Conservation (phyloP, 331 rosid species). For the Malus hybrid region DNA sequence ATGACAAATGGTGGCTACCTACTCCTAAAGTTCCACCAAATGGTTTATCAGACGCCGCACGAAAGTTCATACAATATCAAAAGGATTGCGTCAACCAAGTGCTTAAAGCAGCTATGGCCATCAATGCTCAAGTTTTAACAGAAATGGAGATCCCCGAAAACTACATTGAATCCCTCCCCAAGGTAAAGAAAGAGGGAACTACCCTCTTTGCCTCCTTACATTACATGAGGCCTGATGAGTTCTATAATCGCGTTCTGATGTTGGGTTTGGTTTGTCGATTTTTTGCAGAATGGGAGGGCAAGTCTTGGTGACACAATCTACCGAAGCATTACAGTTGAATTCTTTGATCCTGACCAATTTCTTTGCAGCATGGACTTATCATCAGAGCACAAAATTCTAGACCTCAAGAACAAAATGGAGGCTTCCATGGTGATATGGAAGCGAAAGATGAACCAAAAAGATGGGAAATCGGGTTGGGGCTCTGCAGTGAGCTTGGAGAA, state of each 20-base stretch:
- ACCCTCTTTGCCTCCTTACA: background rate
- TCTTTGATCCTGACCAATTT: slow-evolving; percentile 86
- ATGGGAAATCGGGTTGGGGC: slow-evolving; percentile 81
- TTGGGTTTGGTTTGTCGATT: background rate
- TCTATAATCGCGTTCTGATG: background rate
- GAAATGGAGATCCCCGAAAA: slow-evolving; percentile 96
- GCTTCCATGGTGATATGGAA: slow-evolving; percentile 96
- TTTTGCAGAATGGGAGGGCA: slow-evolving; percentile 80
- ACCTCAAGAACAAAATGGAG: slow-evolving; percentile 88
- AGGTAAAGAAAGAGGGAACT: slow-evolving; percentile 36
- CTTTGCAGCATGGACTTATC: slow-evolving; percentile 70
- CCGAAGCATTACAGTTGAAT: slow-evolving; percentile 75
- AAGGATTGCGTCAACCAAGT: slow-evolving; percentile 97
- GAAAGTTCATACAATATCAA: slow-evolving; percentile 84
- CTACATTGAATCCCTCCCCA: slow-evolving; percentile 88
- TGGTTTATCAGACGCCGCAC: slow-evolving; percentile 68
- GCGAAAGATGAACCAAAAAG: slow-evolving; percentile 95
- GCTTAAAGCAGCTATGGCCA: slow-evolving; percentile 99
- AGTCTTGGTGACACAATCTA: slow-evolving; percentile 87
- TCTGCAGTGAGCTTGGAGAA: slow-evolving; percentile 84
- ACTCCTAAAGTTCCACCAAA: slow-evolving; percentile 66
- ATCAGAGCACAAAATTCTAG: slow-evolving; percentile 84
- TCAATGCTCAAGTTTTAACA: slow-evolving; percentile 84
- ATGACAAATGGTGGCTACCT: slow-evolving; percentile 97
- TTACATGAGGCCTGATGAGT: background rate